phyloP scores from a whole-genome alignment of 176 grass and related monocot genomes.

The Cenchrus americanus region DNA sequence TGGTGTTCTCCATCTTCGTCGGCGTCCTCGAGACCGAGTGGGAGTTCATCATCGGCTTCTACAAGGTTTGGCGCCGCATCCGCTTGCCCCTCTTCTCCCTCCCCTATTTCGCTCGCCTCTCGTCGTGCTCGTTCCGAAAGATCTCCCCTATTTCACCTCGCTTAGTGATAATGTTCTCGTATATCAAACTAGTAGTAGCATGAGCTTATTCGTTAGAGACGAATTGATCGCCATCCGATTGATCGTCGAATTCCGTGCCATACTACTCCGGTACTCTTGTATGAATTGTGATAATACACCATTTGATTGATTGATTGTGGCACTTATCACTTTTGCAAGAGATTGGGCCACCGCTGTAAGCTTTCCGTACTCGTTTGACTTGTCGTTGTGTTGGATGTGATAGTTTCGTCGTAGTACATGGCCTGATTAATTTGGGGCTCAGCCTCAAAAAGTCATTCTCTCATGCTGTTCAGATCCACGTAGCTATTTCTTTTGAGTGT shows the following conservation, averaged over 20 bases:
- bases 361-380: background rate
- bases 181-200: too few species aligned
- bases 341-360: background rate
- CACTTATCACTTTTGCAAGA: too few species aligned
- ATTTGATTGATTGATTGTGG: background rate
- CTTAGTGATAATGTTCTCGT: too few species aligned
- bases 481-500: background rate
- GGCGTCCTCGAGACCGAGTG: constrained; percentile 83
- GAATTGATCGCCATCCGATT: background rate
- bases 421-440: background rate
- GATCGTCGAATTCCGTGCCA: too few species aligned
- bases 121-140: too few species aligned
- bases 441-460: background rate
- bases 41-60: constrained; percentile 71
- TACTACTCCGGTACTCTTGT: too few species aligned
- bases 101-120: too few species aligned
- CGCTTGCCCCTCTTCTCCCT: background rate
- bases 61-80: constrained; percentile 51
- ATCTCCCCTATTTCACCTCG: too few species aligned
- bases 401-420: background rate
- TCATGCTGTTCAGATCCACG: background rate
- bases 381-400: background rate
- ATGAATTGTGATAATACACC: too few species aligned
- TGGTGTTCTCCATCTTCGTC: constrained; percentile 72
- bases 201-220: background rate